Evolutionary conservation across 1,139 yeast species (phyloP).

Genomic region (Tardiomyces digboiensis): DNA sequence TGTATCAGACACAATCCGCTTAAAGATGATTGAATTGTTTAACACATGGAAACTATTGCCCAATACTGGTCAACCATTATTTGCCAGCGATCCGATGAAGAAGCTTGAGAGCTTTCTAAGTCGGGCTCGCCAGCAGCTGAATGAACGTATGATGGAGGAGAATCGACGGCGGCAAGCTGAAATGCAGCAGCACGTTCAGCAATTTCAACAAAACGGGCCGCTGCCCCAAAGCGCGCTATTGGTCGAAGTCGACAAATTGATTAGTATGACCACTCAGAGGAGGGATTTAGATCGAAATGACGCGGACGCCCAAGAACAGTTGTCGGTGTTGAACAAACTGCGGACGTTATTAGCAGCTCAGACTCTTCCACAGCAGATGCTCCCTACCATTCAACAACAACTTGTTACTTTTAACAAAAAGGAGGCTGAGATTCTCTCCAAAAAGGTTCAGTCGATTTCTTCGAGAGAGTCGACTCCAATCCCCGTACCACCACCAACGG

Average conservation of each 20-base stretch:
- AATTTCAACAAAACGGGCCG: slow-evolving; percentile 8
- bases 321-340: slow-evolving; percentile 24
- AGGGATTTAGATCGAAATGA: slow-evolving; percentile 29
- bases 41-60: slow-evolving; percentile 75
- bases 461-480: background rate
- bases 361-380: slow-evolving; percentile 29
- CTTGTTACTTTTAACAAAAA: slow-evolving; percentile 19
- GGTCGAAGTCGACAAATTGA: slow-evolving; percentile 32
- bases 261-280: slow-evolving; percentile 17
- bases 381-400: slow-evolving; percentile 35
- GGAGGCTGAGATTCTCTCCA: background rate
- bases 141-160: slow-evolving; percentile 2
- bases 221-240: slow-evolving; percentile 22
- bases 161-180: slow-evolving; percentile 5
- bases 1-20: slow-evolving; percentile 67
- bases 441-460: background rate
- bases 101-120: slow-evolving; percentile 67
- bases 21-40: slow-evolving; percentile 65
- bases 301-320: slow-evolving; percentile 28
- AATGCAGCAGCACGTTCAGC: slow-evolving; percentile 8
- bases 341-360: slow-evolving; percentile 21
- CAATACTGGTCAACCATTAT: slow-evolving; percentile 56
- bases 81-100: slow-evolving; percentile 60
- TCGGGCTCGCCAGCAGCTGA: slow-evolving; percentile 1
- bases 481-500: background rate